A percentile compares a stretch with the other conserved stretches of the same genome.
These are phyloP conservation scores for Thermomyces lanuginosus DNA, from an alignment of 2,329 filamentous ascomycete genomes.

Conservation along the genomic window DNA sequence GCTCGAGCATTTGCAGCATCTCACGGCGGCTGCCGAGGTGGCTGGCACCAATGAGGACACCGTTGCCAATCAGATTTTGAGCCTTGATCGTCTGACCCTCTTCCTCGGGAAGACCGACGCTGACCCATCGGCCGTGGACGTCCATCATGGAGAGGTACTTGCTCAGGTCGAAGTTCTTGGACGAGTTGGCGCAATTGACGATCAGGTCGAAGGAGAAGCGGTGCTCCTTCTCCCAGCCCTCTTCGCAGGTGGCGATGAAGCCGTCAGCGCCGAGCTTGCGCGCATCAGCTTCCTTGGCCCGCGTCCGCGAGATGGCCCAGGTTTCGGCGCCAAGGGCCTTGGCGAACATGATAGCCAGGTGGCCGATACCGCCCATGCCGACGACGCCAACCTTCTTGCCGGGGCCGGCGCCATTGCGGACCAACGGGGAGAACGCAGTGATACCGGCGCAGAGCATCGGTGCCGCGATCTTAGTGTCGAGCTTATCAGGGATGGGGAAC, in stretches of 20 bases:
- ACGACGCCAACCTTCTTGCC: slow-evolving; percentile 54
- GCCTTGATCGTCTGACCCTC: slow-evolving; percentile 54
- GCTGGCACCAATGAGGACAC: slow-evolving; percentile 51
- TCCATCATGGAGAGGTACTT: slow-evolving; percentile 65
- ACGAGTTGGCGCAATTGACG: slow-evolving; percentile 62
- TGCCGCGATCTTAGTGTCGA: slow-evolving; percentile 15
- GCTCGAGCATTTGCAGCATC: slow-evolving; percentile 54
- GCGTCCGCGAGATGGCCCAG: slow-evolving; percentile 44
- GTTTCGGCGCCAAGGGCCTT: slow-evolving; percentile 50
- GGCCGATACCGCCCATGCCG: slow-evolving; percentile 52
- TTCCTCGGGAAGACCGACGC: slow-evolving; percentile 63
- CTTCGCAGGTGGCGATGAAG: slow-evolving; percentile 41
- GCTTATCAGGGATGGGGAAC: slow-evolving; percentile 22
- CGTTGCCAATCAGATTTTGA: slow-evolving; percentile 60
- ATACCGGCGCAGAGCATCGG: slow-evolving; percentile 24
- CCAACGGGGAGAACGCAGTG: slow-evolving; percentile 39
- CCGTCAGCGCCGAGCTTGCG: slow-evolving; percentile 43
- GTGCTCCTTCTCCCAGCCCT: slow-evolving; percentile 42
- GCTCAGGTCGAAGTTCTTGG: slow-evolving; percentile 44
- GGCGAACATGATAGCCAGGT: slow-evolving; percentile 54
- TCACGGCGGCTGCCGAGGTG: slow-evolving; percentile 56
- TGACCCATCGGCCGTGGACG: slow-evolving; percentile 66
- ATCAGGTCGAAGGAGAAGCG: slow-evolving; percentile 45
- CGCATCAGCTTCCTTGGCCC: slow-evolving; percentile 44
- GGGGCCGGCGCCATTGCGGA: slow-evolving; percentile 39